Conservation (phyloP, 176 grass and related monocot genomes). For the Ensete glaucum region DNA sequence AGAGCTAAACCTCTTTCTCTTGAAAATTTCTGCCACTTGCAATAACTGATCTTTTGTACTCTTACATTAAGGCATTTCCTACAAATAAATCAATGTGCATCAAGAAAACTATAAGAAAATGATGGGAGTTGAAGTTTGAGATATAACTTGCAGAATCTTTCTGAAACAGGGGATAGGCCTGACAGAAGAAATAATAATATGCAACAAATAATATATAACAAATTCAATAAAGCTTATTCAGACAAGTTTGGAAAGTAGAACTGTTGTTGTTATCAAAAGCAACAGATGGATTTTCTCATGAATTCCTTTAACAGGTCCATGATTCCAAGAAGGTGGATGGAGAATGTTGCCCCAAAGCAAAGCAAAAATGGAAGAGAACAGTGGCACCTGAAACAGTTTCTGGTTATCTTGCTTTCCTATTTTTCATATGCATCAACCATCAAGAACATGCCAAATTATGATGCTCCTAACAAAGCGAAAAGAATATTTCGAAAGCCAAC, state of each 20-base stretch:
- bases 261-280: not conserved
- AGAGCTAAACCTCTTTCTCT: slow-evolving; percentile 29
- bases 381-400: not conserved
- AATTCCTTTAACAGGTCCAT: not conserved
- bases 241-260: not conserved
- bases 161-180: slow-evolving; percentile 3
- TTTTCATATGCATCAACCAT: not conserved
- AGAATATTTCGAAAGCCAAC: not conserved
- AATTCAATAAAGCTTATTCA: slow-evolving; percentile 8
- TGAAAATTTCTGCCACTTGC: slow-evolving; percentile 68
- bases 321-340: no score
- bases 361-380: no score
- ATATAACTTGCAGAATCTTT: not conserved
- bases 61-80: slow-evolving; percentile 84
- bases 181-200: not conserved
- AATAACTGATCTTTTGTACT: slow-evolving; percentile 73
- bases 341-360: no score
- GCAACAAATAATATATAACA: not conserved
- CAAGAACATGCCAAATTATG: not conserved
- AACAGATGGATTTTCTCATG: not conserved
- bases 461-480: not conserved
- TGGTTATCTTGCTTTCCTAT: not conserved
- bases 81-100: not conserved
- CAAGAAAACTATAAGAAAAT: not conserved
- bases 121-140: not conserved